Evolutionary conservation across 129 eudicot genomes (phyloP), one percentile per base, ranked within the genome.

Genomic region (Erigeron canadensis): DNA sequence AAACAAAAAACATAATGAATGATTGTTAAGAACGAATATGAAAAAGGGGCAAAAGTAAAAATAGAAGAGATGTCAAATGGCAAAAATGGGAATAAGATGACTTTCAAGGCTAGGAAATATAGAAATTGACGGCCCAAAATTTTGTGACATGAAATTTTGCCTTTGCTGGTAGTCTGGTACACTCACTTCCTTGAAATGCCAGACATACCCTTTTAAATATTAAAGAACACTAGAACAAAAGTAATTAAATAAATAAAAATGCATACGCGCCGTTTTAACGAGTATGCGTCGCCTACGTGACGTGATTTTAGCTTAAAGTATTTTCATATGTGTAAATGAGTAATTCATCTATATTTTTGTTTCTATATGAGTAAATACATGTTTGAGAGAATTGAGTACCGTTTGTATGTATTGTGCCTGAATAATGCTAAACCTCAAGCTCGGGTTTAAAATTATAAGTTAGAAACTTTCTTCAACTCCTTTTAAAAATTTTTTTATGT

Each of bases 41-140:
- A 62, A 10, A 22, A 63, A 63, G 64, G 71, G 50, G 40, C 78
- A 38, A 42, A 74, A 28, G 12, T 63, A 16, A 50, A 65, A 55
- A 3, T 15, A 12, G n/a, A 50, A 18, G 8, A 48, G 5, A 39
- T 63, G 19, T 3, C 12, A 17, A 40, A 39, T 63, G 77, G 70
- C 78, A 73, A 48, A 12, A 38, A 4, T 38, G 63, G 11, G 37
- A 63, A 50, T 63, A 39, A 1, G 16, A 19, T 8, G 16, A 15
- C 50, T 22, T 8, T 63, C 4, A 54, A 64, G 61, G 50, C 18
- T 19, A 6, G 40, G 41, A 12, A 12, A 12, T 16, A 13, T 43
- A 34, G 72, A 53, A 28, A 40, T 64, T 63, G 28, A 19, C 70
- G 48, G 50, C 63, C 28, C 71, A 74, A 8, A 13, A 2, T 9